Percentiles rank a stretch among this genome's conserved stretches.
Evolutionary conservation across 495 filamentous ascomycete genomes (phyloP).

Genomic region (Lepidopterella palustris): DNA sequence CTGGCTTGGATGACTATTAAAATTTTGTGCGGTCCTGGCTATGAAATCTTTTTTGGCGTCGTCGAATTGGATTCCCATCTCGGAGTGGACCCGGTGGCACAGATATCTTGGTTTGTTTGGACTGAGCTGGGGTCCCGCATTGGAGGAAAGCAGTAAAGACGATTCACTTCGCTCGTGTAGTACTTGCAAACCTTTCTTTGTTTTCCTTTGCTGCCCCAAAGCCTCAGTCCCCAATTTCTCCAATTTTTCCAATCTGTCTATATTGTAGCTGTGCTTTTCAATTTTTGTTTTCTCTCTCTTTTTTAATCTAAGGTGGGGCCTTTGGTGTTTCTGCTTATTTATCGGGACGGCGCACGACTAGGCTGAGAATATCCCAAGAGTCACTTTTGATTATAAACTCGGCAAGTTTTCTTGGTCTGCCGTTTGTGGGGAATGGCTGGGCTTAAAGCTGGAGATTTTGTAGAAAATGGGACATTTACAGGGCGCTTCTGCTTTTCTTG

Average conservation of each 20-base stretch:
- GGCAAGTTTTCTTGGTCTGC: neutral
- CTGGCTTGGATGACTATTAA: conserved; percentile 12
- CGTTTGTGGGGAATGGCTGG: neutral
- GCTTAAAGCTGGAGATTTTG: neutral
- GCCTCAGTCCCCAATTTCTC: neutral
- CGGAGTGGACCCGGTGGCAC: neutral
- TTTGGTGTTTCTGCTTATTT: neutral
- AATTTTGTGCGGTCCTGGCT: neutral
- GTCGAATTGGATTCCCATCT: neutral
- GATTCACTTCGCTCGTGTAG: neutral
- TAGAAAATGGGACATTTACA: neutral
- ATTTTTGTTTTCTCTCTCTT: neutral
- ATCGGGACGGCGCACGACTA: neutral
- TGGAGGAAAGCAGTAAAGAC: neutral
- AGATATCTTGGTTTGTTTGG: neutral
- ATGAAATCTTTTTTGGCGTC: neutral
- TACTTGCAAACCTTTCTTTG: neutral
- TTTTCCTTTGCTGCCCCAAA: neutral
- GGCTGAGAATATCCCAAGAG: neutral
- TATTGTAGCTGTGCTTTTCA: too few relatives aligned
- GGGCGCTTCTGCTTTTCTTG: neutral
- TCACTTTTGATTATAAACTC: neutral
- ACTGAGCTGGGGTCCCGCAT: neutral
- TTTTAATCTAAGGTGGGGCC: neutral
- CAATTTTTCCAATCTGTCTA: neutral